Evolutionary conservation across 345 rosid species (phyloP).

Genomic region (Theobroma cacao): DNA sequence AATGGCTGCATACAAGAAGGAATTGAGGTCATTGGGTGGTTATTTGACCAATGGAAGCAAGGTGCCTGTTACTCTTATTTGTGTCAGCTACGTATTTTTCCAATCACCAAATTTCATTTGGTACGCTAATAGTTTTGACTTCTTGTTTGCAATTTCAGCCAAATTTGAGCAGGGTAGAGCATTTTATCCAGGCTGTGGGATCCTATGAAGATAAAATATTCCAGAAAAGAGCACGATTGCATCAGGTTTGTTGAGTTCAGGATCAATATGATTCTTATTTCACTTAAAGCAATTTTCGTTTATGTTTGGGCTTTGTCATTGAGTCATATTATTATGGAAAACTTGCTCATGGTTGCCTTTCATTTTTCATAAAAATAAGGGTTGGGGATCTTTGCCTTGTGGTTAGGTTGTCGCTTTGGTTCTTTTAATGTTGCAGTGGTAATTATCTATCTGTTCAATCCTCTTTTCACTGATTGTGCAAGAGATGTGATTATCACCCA

Average conservation of each 20-base stretch:
- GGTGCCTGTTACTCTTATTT: conserved; percentile 36
- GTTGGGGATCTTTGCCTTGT: neutral
- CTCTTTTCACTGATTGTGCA: neutral
- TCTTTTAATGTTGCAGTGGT: neutral
- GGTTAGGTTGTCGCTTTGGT: neutral
- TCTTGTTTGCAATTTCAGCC: conserved; percentile 49
- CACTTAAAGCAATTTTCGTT: too few relatives aligned
- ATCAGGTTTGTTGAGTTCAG: conserved; percentile 46
- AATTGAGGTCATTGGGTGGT: conserved; percentile 53
- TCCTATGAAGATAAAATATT: conserved; percentile 79
- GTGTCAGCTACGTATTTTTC: neutral
- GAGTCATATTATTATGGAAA: neutral
- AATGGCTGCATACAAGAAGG: conserved; percentile 83
- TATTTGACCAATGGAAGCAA: conserved; percentile 79
- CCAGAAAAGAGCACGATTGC: conserved; percentile 70
- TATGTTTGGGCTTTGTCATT: neutral
- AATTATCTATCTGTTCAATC: neutral
- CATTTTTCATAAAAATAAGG: neutral
- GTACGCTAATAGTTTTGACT: neutral
- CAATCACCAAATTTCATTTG: neutral
- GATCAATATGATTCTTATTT: conserved; percentile 1
- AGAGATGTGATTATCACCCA: neutral
- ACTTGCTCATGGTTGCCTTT: neutral
- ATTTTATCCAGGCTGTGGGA: conserved; percentile 89
- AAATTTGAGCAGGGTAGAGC: conserved; percentile 68